These are phyloP conservation scores for Verticillium alfalfae DNA, from an alignment of 2,329 filamentous ascomycete genomes.

Conservation along the genomic window DNA sequence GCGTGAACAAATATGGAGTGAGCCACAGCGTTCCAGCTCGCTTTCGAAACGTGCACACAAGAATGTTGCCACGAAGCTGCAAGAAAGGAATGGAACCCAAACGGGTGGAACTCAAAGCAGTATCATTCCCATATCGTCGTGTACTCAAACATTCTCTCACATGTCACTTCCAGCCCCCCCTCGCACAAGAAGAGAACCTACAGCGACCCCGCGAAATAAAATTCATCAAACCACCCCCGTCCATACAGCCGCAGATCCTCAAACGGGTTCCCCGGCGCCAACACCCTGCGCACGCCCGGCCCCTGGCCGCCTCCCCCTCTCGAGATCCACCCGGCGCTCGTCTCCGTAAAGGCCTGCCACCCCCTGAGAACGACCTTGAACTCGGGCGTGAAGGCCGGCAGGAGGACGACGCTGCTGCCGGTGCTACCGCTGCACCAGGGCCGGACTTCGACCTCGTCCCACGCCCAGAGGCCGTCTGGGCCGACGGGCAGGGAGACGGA, in stretches of 20 bases:
- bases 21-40: too few species aligned
- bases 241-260: conserved; percentile 11
- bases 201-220: neutral
- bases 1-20: too few species aligned
- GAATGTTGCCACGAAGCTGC: too few species aligned
- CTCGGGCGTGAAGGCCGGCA: neutral
- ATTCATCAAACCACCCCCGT: conserved; percentile 3
- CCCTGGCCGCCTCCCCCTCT: neutral
- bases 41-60: too few species aligned
- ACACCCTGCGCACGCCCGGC: conserved; percentile 1
- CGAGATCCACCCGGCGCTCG: neutral
- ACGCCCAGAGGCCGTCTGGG: conserved; percentile 11
- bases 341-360: conserved; percentile 6
- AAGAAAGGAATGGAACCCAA: too few species aligned
- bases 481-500: conserved; percentile 8
- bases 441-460: conserved; percentile 3
- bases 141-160: neutral
- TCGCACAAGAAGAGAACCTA: too few species aligned
- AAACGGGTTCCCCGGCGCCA: conserved; percentile 8
- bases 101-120: neutral
- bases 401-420: neutral
- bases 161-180: neutral
- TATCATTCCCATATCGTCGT: neutral
- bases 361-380: conserved; percentile 9
- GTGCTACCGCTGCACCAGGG: neutral